These are phyloP conservation scores for Astragalus glycyphyllos DNA, from an alignment of 306 rosid genomes.

Conservation along the genomic window DNA sequence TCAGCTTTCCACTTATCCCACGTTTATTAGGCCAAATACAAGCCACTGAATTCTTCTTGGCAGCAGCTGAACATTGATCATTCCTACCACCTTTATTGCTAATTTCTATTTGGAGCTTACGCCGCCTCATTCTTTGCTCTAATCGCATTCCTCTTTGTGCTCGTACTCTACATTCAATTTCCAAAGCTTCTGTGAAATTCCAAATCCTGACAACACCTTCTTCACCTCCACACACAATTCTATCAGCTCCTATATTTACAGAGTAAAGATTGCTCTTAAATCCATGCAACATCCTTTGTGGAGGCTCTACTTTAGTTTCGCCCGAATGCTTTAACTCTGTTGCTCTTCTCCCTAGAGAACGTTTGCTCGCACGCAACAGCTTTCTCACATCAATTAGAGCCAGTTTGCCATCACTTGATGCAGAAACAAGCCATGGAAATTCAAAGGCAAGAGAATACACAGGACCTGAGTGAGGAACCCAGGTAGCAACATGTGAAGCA, in stretches of 20 bases:
- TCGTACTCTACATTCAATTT: slow-evolving; percentile 67
- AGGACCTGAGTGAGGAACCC: slow-evolving; percentile 89
- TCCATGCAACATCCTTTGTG: slow-evolving; percentile 93
- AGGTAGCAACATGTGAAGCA: slow-evolving; percentile 57
- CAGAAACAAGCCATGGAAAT: slow-evolving; percentile 98
- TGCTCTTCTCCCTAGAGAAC: slow-evolving; percentile 49
- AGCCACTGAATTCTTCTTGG: slow-evolving; percentile 71
- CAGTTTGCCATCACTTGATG: slow-evolving; percentile 83
- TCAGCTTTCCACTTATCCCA: slow-evolving; percentile 71
- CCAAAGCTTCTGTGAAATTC: slow-evolving; percentile 90
- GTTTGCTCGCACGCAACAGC: slow-evolving; percentile 58
- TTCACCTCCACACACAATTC: slow-evolving; percentile 96
- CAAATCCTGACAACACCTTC: slow-evolving; percentile 92
- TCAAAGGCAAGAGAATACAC: slow-evolving; percentile 89
- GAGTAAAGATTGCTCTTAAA: slow-evolving; percentile 73
- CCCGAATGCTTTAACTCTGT: slow-evolving; percentile 46
- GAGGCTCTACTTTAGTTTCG: slow-evolving; percentile 67
- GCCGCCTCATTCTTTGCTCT: slow-evolving; percentile 87
- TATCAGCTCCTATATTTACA: slow-evolving; percentile 82
- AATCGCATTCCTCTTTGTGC: slow-evolving; percentile 72
- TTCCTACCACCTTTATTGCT: slow-evolving; percentile 58
- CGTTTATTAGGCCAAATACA: slow-evolving; percentile 74
- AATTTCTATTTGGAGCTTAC: slow-evolving; percentile 65
- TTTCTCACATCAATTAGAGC: slow-evolving; percentile 85
- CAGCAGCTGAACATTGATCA: slow-evolving; percentile 83